phyloP scores from a whole-genome alignment of 2,329 filamentous ascomycete species.

The Coniella vitis region DNA sequence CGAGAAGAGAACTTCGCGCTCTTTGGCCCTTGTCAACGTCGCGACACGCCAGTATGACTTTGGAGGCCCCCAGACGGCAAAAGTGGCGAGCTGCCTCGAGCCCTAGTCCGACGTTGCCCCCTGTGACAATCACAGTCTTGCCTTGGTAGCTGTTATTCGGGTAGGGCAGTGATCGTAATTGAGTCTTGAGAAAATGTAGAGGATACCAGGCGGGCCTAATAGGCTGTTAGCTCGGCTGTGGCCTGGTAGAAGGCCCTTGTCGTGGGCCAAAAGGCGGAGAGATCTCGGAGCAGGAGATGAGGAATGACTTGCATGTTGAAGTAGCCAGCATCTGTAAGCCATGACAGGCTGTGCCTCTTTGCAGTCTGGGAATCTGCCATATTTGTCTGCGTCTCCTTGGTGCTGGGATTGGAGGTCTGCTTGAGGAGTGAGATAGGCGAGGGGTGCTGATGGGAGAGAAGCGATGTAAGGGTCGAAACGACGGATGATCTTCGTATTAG shows the following conservation, averaged over 20 bases:
- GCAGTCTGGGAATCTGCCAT: constrained; percentile 5
- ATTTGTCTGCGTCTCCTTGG: background rate
- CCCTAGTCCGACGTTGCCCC: constrained; percentile 34
- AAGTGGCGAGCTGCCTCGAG: constrained; percentile 30
- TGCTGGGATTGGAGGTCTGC: too few relatives aligned
- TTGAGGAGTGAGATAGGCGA: too few relatives aligned
- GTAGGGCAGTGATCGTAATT: background rate
- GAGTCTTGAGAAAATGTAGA: background rate
- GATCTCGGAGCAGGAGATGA: too few relatives aligned
- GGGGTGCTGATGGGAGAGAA: too few relatives aligned
- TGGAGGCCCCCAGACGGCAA: constrained; percentile 27
- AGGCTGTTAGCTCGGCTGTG: background rate
- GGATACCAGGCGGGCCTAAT: constrained; percentile 4
- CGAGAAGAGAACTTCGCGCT: constrained; percentile 31
- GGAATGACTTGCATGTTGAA: constrained; percentile 8
- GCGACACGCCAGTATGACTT: constrained; percentile 33
- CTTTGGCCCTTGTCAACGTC: constrained; percentile 28
- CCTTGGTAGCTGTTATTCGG: background rate
- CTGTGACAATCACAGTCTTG: constrained; percentile 33
- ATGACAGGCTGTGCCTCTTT: constrained; percentile 7
- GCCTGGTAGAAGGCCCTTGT: too few relatives aligned
- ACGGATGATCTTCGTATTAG: too few relatives aligned
- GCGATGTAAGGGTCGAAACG: too few relatives aligned
- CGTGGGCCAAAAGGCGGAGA: too few relatives aligned
- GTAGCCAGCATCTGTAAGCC: constrained; percentile 14